Evolutionary conservation across 2,329 filamentous ascomycete genomes (phyloP).

Genomic region (Sclerotinia borealis): DNA sequence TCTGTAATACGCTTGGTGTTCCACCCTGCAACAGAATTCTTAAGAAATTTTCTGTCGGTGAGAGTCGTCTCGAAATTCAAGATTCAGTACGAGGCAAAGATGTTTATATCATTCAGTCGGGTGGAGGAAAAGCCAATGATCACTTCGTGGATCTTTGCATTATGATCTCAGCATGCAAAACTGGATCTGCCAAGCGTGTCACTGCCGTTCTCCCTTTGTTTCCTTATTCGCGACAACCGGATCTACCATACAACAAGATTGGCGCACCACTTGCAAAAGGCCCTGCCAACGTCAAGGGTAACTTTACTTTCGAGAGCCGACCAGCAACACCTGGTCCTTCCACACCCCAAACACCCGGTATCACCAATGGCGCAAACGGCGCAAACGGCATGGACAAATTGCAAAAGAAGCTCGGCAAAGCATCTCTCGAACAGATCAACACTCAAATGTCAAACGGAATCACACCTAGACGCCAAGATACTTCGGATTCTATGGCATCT

Average conservation of each 20-base stretch:
- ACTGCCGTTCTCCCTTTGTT: conserved; percentile 93
- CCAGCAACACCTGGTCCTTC: conserved; percentile 78
- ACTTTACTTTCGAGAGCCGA: conserved; percentile 87
- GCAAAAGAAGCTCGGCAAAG: conserved; percentile 66
- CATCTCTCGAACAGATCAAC: conserved; percentile 54
- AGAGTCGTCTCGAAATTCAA: conserved; percentile 90
- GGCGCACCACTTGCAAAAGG: conserved; percentile 80
- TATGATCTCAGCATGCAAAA: conserved; percentile 97
- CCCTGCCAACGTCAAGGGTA: conserved; percentile 45
- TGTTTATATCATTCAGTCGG: conserved; percentile 97
- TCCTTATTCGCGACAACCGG: conserved; percentile 92
- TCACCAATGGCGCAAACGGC: conserved; percentile 44
- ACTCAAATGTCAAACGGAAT: conserved; percentile 32
- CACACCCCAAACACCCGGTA: conserved; percentile 56
- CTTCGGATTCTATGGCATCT: conserved; percentile 37
- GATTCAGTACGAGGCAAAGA: conserved; percentile 97
- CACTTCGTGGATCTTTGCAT: conserved; percentile 95
- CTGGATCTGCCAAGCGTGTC: conserved; percentile 84
- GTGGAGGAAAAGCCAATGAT: conserved; percentile 89
- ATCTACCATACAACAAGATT: conserved; percentile 93
- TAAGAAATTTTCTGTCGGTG: conserved; percentile 88
- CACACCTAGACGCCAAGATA: conserved; percentile 32
- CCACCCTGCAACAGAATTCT: conserved; percentile 79
- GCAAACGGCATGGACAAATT: conserved; percentile 62
- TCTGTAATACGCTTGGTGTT: conserved; percentile 84